phyloP scores from a whole-genome alignment of 371 early-diverging fungal genomes.

The Nematocida major region DNA sequence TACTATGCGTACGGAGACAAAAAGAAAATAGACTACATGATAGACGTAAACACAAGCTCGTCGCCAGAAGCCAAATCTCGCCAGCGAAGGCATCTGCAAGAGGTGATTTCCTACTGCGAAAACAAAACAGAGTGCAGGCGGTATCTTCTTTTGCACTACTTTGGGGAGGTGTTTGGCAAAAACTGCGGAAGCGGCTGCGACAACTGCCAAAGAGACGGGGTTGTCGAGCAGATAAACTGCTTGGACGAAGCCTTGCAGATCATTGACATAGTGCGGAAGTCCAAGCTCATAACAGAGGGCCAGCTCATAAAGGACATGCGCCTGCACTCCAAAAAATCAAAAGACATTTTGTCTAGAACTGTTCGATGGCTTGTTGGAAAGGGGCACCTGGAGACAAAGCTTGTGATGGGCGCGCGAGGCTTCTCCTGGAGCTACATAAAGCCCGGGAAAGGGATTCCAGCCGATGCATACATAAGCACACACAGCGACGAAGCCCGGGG shows the following conservation, averaged over 20 bases:
- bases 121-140: slow-evolving; percentile 84
- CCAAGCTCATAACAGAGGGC: slow-evolving; percentile 69
- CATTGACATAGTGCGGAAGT: slow-evolving; percentile 39
- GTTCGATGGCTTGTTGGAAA: slow-evolving; percentile 47
- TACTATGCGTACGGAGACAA: slow-evolving; percentile 79
- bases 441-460: slow-evolving; percentile 66
- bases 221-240: slow-evolving; percentile 40
- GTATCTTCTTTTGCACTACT: slow-evolving; percentile 79
- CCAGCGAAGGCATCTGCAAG: slow-evolving; percentile 71
- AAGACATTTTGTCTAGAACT: slow-evolving; percentile 50
- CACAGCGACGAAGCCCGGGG: neutral
- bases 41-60: slow-evolving; percentile 80
- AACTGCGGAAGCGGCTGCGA: slow-evolving; percentile 80
- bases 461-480: neutral
- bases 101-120: slow-evolving; percentile 84
- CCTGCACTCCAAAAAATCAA: slow-evolving; percentile 67
- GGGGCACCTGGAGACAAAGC: slow-evolving; percentile 55
- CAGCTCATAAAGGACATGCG: slow-evolving; percentile 74
- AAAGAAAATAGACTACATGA: slow-evolving; percentile 69
- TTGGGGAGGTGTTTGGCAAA: slow-evolving; percentile 75
- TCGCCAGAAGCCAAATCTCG: slow-evolving; percentile 66
- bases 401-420: slow-evolving; percentile 49
- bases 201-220: slow-evolving; percentile 69
- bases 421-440: slow-evolving; percentile 57
- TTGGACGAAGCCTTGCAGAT: slow-evolving; percentile 53